Evolutionary conservation across 805 yeast species (phyloP).

Genomic region (Priceomyces melissophilus): DNA sequence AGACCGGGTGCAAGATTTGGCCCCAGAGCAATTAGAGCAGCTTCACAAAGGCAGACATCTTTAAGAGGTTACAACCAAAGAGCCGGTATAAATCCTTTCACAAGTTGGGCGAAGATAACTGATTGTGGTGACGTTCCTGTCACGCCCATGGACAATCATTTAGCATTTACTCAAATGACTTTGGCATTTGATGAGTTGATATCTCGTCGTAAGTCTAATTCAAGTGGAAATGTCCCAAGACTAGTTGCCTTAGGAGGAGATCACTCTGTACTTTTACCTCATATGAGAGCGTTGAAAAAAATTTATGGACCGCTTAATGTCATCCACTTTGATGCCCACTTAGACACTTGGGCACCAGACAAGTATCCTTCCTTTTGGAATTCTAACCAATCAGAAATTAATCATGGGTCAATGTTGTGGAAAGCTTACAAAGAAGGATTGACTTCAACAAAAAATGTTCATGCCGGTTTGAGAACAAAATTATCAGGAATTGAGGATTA

Average conservation of each 20-base stretch:
- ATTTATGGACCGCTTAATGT: constrained; percentile 67
- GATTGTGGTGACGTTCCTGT: constrained; percentile 61
- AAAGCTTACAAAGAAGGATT: constrained; percentile 71
- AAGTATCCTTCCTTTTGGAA: constrained; percentile 65
- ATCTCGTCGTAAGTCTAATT: constrained; percentile 28
- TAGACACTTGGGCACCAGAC: constrained; percentile 78
- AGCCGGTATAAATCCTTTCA: constrained; percentile 54
- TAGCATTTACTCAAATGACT: constrained; percentile 54
- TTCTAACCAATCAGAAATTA: constrained; percentile 56
- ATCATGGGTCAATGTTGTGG: constrained; percentile 88
- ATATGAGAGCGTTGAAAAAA: constrained; percentile 58
- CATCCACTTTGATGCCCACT: constrained; percentile 81
- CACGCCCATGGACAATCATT: constrained; percentile 54
- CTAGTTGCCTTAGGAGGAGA: constrained; percentile 79
- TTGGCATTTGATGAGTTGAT: constrained; percentile 55
- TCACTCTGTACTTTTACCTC: constrained; percentile 73
- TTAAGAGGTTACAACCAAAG: constrained; percentile 68
- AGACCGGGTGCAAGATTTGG: constrained; percentile 85
- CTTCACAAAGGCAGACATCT: constrained; percentile 67
- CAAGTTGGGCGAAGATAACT: constrained; percentile 45
- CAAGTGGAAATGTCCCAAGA: constrained; percentile 42
- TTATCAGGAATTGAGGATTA: constrained; percentile 63
- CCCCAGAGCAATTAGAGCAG: constrained; percentile 65
- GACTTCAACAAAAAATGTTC: constrained; percentile 56
- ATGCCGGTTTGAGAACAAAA: constrained; percentile 76